These are phyloP conservation scores for Penicillium olsonii DNA, from an alignment of 2,329 filamentous ascomycete species.

Conservation along the genomic window DNA sequence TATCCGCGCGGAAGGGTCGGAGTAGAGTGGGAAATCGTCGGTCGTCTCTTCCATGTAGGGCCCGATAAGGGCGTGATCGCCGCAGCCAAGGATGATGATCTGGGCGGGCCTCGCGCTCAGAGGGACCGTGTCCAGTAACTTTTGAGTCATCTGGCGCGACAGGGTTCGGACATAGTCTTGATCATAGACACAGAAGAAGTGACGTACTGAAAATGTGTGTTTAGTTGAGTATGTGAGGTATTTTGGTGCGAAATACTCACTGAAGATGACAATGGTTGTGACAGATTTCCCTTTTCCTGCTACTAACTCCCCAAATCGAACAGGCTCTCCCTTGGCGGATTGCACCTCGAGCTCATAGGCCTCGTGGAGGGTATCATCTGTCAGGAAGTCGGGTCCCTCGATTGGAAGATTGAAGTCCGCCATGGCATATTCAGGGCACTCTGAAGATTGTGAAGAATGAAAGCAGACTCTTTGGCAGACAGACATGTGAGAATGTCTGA, in stretches of 20 bases:
- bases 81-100: conserved; percentile 27
- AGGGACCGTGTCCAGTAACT: conserved; percentile 19
- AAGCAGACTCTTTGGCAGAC: neutral
- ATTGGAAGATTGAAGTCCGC: neutral
- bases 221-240: neutral
- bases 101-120: conserved; percentile 16
- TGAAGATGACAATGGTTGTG: conserved; percentile 24
- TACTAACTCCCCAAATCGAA: conserved; percentile 28
- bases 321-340: conserved; percentile 10
- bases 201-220: conserved; percentile 17
- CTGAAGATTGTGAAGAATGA: neutral
- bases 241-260: conserved; percentile 5
- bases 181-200: conserved; percentile 29
- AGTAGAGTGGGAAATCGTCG: conserved; percentile 21
- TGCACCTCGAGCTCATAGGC: conserved; percentile 26
- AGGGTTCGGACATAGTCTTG: conserved; percentile 24
- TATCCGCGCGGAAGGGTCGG: conserved; percentile 17
- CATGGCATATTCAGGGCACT: neutral
- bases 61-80: conserved; percentile 18
- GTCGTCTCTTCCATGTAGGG: conserved; percentile 23
- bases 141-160: conserved; percentile 13
- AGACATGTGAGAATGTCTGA: too few species aligned
- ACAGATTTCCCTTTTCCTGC: conserved; percentile 23
- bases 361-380: conserved; percentile 20
- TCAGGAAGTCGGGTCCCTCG: conserved; percentile 2